Conservation (phyloP, 2,329 filamentous ascomycete genomes). For the Sarocladium strictum region DNA sequence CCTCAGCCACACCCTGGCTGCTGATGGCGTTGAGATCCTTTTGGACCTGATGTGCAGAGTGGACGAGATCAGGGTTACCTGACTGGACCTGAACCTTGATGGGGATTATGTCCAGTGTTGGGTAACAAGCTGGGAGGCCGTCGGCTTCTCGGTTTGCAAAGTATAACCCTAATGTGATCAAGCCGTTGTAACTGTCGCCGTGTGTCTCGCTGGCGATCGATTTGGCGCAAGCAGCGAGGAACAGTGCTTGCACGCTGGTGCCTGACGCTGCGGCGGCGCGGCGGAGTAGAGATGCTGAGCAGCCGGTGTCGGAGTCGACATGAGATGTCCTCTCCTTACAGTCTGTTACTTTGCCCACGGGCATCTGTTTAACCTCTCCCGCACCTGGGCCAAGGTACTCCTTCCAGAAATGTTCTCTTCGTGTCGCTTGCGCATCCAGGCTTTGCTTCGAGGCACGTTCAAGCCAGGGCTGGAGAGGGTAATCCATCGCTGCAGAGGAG, state of each 20-base stretch:
- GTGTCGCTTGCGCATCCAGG: slow-evolving; percentile 8
- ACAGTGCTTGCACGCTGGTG: slow-evolving; percentile 60
- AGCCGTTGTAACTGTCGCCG: background rate
- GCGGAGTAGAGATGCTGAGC: background rate
- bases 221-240: slow-evolving; percentile 67
- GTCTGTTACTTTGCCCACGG: background rate
- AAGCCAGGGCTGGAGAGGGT: slow-evolving; percentile 21
- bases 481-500: slow-evolving; percentile 9
- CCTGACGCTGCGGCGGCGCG: background rate
- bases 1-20: slow-evolving; percentile 42
- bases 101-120: slow-evolving; percentile 76
- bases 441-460: slow-evolving; percentile 14
- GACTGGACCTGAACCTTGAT: slow-evolving; percentile 44
- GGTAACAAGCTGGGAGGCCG: slow-evolving; percentile 46
- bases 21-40: slow-evolving; percentile 58
- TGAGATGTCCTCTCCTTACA: background rate
- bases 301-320: background rate
- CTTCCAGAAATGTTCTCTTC: slow-evolving; percentile 34
- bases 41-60: slow-evolving; percentile 46
- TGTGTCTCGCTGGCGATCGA: slow-evolving; percentile 18
- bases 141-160: slow-evolving; percentile 66
- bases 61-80: background rate
- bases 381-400: slow-evolving; percentile 32
- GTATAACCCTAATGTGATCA: slow-evolving; percentile 69
- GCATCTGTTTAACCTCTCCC: no score